These are phyloP conservation scores for Paramecium tetraurelia DNA, from an alignment of 73 alveolate genomes.

Conservation along the genomic window DNA sequence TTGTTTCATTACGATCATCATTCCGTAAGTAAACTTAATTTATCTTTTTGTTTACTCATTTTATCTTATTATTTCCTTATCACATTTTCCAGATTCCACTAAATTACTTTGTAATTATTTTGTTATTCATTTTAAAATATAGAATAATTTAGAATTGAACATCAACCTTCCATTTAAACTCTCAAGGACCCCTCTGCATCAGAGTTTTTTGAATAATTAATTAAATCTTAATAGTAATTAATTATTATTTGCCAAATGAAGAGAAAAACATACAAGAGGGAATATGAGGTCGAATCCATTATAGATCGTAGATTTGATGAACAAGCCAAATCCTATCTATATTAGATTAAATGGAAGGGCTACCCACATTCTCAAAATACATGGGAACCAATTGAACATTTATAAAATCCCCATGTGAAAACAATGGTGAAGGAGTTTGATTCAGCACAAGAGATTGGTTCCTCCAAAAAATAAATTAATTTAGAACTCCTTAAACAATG, in stretches of 20 bases:
- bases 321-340: not conserved
- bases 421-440: not conserved
- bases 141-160: not conserved
- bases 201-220: not conserved
- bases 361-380: not conserved
- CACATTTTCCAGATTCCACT: not conserved
- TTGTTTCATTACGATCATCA: not conserved
- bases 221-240: not conserved
- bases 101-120: not conserved
- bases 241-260: not conserved
- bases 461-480: not conserved
- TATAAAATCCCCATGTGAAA: not conserved
- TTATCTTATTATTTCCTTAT: not conserved
- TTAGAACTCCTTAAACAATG: not conserved
- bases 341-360: constrained; percentile 18
- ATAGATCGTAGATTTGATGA: not conserved
- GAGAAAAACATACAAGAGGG: not conserved
- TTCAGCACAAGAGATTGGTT: not conserved
- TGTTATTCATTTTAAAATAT: not conserved
- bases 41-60: not conserved
- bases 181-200: not conserved
- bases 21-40: not conserved
- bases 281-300: not conserved
- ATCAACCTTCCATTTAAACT: not conserved
- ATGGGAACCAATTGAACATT: constrained; percentile 50